A percentile compares a stretch with the other conserved stretches of the same genome.
phyloP scores from a whole-genome alignment of 768 basidiomycete genomes.

The Lactarius quietus region DNA sequence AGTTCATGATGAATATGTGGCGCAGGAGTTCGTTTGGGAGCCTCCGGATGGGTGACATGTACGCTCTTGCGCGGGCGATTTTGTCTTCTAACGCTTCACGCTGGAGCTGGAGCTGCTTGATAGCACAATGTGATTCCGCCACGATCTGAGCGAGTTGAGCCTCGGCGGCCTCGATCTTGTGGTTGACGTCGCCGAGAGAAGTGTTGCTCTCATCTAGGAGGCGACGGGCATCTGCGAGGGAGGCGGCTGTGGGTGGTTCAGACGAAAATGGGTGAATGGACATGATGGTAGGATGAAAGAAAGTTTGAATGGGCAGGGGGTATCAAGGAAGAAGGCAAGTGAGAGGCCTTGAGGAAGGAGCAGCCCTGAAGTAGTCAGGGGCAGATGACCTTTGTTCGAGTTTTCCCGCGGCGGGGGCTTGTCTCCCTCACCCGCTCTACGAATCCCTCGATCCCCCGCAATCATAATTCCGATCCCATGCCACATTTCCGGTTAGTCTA shows the following conservation, averaged over 20 bases:
- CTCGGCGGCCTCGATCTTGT: conserved; percentile 52
- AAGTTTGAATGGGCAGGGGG: conserved; percentile 13
- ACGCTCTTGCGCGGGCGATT: conserved; percentile 51
- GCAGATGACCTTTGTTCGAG: conserved; percentile 13
- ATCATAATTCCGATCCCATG: not conserved
- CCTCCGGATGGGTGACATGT: conserved; percentile 67
- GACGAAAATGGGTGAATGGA: conserved; percentile 31
- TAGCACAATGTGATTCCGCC: conserved; percentile 48
- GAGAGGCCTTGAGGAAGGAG: not conserved
- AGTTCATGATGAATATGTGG: conserved; percentile 66
- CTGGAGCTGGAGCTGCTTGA: conserved; percentile 52
- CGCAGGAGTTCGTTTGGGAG: conserved; percentile 71
- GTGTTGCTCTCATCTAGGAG: conserved; percentile 37
- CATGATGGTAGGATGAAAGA: conserved; percentile 22
- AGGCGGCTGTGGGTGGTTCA: conserved; percentile 58
- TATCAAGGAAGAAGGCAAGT: conserved; percentile 5
- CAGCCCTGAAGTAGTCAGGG: conserved; percentile 10
- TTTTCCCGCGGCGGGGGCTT: conserved; percentile 19
- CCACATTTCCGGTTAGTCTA: not conserved
- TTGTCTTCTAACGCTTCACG: conserved; percentile 46
- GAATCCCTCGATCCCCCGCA: not conserved
- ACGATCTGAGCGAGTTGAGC: conserved; percentile 56
- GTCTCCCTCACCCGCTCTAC: too few relatives aligned
- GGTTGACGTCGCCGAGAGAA: conserved; percentile 36
- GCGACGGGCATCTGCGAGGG: conserved; percentile 50